phyloP scores from a whole-genome alignment of 2,329 filamentous ascomycete species.

The Capronia americana region DNA sequence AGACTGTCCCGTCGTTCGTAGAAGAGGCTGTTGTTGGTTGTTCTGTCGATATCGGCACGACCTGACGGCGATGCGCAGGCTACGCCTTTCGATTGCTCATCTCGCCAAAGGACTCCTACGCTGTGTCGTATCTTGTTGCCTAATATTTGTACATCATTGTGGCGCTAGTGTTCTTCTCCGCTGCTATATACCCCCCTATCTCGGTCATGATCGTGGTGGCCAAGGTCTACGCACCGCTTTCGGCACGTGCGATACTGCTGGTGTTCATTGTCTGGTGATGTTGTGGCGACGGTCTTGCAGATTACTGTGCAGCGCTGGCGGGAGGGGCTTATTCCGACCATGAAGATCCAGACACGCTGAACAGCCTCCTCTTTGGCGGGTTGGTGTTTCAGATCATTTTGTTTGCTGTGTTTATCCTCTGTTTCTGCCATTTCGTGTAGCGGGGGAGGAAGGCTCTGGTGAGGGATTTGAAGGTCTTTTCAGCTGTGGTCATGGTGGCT shows the following conservation, averaged over 20 bases:
- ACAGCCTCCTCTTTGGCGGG: constrained; percentile 63
- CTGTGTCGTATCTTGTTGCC: constrained; percentile 62
- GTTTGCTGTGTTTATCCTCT: constrained; percentile 58
- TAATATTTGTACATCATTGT: constrained; percentile 69
- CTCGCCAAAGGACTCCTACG: constrained; percentile 59
- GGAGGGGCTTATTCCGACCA: constrained; percentile 57
- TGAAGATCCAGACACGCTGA: constrained; percentile 58
- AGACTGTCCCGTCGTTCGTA: neutral
- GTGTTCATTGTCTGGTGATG: constrained; percentile 63
- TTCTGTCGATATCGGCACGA: neutral
- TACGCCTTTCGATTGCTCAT: constrained; percentile 59
- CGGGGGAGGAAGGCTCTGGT: constrained; percentile 43
- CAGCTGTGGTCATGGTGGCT: constrained; percentile 51
- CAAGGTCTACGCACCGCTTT: constrained; percentile 52
- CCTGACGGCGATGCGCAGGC: constrained; percentile 33
- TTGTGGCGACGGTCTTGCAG: constrained; percentile 61
- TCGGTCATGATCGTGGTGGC: constrained; percentile 58
- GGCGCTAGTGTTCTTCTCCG: constrained; percentile 64
- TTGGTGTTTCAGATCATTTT: constrained; percentile 62
- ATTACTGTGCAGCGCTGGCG: constrained; percentile 61
- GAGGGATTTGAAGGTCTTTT: constrained; percentile 47
- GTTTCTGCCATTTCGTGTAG: constrained; percentile 50
- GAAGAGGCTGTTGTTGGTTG: neutral
- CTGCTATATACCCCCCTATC: constrained; percentile 63
- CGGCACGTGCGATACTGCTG: constrained; percentile 57